phyloP scores from a whole-genome alignment of 1,284 basidiomycete species.

The Rhodotorula sp. region DNA sequence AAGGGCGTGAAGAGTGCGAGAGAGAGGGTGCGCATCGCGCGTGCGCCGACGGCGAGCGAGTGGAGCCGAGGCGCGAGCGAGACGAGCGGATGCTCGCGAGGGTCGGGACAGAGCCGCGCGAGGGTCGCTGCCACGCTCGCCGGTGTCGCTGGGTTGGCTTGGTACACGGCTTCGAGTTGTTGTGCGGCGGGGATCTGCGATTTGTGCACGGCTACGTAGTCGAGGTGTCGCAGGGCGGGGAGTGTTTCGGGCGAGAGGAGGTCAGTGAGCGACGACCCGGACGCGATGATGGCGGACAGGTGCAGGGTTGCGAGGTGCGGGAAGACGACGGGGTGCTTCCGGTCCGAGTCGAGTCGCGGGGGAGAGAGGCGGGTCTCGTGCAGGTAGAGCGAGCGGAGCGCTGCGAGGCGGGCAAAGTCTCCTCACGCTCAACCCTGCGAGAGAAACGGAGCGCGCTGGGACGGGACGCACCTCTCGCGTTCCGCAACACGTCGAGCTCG shows the following conservation, averaged over 20 bases:
- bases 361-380: not conserved
- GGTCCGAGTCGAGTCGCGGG: no score
- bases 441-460: no score
- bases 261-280: not conserved
- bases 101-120: not conserved
- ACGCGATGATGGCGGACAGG: not conserved
- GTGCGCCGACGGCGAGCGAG: not conserved
- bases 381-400: not conserved
- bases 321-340: not conserved
- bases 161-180: no score
- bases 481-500: not conserved
- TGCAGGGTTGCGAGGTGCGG: not conserved
- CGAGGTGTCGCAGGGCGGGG: not conserved
- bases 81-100: not conserved
- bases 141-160: not conserved
- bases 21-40: not conserved
- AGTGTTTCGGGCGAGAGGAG: not conserved
- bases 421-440: not conserved
- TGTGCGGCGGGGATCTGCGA: not conserved
- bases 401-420: not conserved
- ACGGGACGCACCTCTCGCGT: not conserved
- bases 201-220: slow-evolving; percentile 1
- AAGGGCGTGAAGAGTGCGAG: not conserved
- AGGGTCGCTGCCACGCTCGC: not conserved
- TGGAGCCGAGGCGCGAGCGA: not conserved